phyloP scores from a whole-genome alignment of 352 stramenopile genomes.

The Globisporangium orthogonon region DNA sequence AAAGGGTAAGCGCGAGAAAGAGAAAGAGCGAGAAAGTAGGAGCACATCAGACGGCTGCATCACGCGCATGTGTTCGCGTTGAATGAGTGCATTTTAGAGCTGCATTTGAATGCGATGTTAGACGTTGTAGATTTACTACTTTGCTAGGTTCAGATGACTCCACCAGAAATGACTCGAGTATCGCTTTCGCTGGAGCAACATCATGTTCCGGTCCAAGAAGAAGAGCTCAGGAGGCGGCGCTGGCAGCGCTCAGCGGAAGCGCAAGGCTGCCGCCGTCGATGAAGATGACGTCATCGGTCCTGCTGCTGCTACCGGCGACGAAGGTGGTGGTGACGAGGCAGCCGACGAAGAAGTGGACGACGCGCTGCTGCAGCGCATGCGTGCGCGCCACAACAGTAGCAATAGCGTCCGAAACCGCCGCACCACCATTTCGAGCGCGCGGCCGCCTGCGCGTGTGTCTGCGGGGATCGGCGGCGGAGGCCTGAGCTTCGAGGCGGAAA shows the following conservation, averaged over 20 bases:
- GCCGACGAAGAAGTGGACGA: not conserved
- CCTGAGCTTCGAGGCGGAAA: slow-evolving; percentile 1
- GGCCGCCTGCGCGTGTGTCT: not conserved
- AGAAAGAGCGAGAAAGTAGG: too few relatives aligned
- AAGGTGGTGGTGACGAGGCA: not conserved
- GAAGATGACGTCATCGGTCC: not conserved
- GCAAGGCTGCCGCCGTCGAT: slow-evolving; percentile 15
- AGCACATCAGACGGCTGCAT: too few relatives aligned
- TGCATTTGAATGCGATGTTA: too few relatives aligned
- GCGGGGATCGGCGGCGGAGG: not conserved
- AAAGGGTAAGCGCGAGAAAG: too few relatives aligned
- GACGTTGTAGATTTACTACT: too few relatives aligned
- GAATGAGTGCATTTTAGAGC: too few relatives aligned
- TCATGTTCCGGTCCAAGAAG: slow-evolving; percentile 46
- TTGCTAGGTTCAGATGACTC: too few relatives aligned
- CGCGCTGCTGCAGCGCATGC: slow-evolving; percentile 26
- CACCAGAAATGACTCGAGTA: too few relatives aligned
- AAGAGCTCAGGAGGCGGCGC: not conserved
- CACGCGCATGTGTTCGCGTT: too few relatives aligned
- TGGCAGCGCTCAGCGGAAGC: slow-evolving; percentile 16
- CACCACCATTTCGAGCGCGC: too few relatives aligned
- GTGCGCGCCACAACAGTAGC: slow-evolving; percentile 14
- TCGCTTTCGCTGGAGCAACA: too few relatives aligned
- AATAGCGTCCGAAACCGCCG: too few relatives aligned
- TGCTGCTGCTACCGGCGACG: not conserved